Percentiles rank a stretch among this genome's conserved stretches.
These are phyloP conservation scores for Castanopsis chinensis DNA, from an alignment of 306 rosid species.

Conservation along the genomic window DNA sequence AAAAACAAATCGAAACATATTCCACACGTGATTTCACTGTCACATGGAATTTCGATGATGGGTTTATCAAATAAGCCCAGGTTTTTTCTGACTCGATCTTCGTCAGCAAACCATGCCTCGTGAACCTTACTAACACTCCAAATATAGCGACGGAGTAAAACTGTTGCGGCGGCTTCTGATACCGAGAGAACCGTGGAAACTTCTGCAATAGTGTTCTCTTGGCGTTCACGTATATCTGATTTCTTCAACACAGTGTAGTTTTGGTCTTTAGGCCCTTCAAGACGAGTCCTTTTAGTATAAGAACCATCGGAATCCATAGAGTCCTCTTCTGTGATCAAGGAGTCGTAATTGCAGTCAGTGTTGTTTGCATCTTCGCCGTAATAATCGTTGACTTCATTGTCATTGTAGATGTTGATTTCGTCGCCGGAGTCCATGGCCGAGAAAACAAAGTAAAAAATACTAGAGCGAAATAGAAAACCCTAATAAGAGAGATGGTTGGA, in stretches of 20 bases:
- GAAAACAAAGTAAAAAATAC: no score
- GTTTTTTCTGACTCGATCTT: slow-evolving; percentile 24
- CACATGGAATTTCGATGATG: not conserved
- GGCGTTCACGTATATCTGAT: slow-evolving; percentile 21
- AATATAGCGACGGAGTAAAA: slow-evolving; percentile 33
- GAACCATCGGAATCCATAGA: not conserved
- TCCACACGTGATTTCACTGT: slow-evolving; percentile 15
- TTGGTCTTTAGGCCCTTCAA: not conserved
- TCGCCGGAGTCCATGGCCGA: not conserved
- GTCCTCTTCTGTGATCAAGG: not conserved
- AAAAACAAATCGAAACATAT: slow-evolving; percentile 33
- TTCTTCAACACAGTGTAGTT: slow-evolving; percentile 8
- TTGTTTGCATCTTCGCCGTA: not conserved
- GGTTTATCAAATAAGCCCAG: slow-evolving; percentile 30
- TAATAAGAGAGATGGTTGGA: no score
- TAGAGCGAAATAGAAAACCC: no score
- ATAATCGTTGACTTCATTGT: not conserved
- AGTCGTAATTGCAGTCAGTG: not conserved
- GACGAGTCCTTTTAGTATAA: not conserved
- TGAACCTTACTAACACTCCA: slow-evolving; percentile 37
- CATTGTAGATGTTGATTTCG: not conserved
- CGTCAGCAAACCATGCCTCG: slow-evolving; percentile 45
- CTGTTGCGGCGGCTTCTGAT: slow-evolving; percentile 28
- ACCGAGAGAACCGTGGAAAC: slow-evolving; percentile 30
- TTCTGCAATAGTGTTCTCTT: slow-evolving; percentile 21